phyloP scores from a whole-genome alignment of 2,329 filamentous ascomycete genomes.

The Colletotrichum sp. region DNA sequence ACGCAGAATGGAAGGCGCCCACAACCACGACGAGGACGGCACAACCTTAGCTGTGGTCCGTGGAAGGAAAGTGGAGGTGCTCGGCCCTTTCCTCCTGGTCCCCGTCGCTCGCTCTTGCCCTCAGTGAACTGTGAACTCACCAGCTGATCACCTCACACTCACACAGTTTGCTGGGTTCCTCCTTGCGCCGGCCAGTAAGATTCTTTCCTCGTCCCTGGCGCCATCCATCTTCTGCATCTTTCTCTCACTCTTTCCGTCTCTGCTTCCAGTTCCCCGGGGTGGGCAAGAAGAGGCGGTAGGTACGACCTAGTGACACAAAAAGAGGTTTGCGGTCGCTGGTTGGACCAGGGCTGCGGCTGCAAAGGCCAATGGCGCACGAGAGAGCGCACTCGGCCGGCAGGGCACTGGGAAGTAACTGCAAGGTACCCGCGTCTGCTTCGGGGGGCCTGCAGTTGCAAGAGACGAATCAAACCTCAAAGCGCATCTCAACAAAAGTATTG shows the following conservation, averaged over 20 bases:
- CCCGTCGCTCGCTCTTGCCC: neutral
- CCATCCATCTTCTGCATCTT: neutral
- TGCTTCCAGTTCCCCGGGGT: neutral
- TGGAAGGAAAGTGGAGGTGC: neutral
- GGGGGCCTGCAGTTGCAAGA: neutral
- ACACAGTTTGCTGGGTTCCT: neutral
- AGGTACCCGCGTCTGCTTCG: constrained; percentile 5
- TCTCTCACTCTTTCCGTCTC: neutral
- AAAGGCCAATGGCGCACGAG: neutral
- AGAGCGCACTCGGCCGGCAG: neutral
- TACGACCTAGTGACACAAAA: neutral
- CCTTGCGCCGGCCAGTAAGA: neutral
- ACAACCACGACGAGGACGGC: neutral
- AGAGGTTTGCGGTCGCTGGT: neutral
- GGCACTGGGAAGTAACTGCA: neutral
- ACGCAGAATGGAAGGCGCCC: neutral
- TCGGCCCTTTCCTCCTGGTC: constrained; percentile 11
- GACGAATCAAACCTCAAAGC: neutral
- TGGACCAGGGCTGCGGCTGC: neutral
- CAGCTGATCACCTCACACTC: neutral
- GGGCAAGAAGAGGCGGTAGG: neutral
- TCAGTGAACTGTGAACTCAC: neutral
- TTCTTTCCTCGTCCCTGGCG: neutral
- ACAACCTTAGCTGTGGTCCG: constrained; percentile 3
- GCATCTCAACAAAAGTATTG: neutral